These are phyloP conservation scores for Microbotryomycetes sp. DNA, from an alignment of 1,284 basidiomycete genomes.

Conservation along the genomic window DNA sequence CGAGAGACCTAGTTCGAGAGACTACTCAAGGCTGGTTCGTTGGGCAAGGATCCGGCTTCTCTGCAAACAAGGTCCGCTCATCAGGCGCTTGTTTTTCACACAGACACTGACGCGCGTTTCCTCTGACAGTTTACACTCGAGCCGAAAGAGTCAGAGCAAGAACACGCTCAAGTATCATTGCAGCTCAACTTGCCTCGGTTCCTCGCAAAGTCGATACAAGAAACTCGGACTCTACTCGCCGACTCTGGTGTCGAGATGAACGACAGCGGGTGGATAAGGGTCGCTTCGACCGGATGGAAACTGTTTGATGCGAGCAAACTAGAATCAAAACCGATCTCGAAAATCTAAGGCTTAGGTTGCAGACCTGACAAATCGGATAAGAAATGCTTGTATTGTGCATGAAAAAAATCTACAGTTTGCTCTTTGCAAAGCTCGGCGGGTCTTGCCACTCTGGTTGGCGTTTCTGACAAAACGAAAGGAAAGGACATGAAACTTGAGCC, in stretches of 20 bases:
- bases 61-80: not conserved
- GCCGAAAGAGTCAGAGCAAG: not conserved
- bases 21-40: not conserved
- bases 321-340: not conserved
- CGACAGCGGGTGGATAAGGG: not conserved
- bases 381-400: too few relatives aligned
- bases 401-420: not conserved
- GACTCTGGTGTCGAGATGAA: not conserved
- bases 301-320: not conserved
- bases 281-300: not conserved
- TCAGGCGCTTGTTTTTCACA: too few relatives aligned
- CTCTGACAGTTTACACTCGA: not conserved
- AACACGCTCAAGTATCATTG: not conserved
- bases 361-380: too few relatives aligned
- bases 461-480: not conserved
- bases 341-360: not conserved
- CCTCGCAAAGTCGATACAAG: not conserved
- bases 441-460: not conserved
- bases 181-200: not conserved
- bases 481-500: too few relatives aligned
- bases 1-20: not conserved
- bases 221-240: not conserved
- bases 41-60: not conserved
- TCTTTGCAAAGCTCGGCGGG: not conserved
- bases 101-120: too few relatives aligned